Evolutionary conservation across 2,329 filamentous ascomycete genomes (phyloP), one percentile per base, ranked within the genome.

Genomic region (Sporothrix brunneoviolacea): DNA sequence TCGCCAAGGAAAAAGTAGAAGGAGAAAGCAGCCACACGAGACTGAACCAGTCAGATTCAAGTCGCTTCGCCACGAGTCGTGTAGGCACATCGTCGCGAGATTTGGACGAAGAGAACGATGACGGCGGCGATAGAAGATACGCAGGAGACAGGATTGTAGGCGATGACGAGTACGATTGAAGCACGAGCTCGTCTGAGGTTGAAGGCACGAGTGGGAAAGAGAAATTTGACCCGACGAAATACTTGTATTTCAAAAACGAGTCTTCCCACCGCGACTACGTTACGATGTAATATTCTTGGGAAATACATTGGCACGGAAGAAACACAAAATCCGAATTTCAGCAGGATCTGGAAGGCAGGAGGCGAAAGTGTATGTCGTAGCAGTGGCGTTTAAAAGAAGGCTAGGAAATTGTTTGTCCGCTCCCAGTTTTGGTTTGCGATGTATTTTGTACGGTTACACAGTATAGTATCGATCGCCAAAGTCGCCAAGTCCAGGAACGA

Each of bases 391-490:
- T 27, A 16, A 35, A 18, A 37, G 37, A 27, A 36, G 9, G 22
- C 12, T 37, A 24, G 8, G 33, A 37, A 30, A 24, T 30, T 47
- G n/a, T 39, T 30, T 47, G 18, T 33, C 16, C 18, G 27, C 15
- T 21, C 33, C 19, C 18, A 21, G 4, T 45, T 41, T 41, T 40
- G 16, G 15, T 10, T n/a, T 37, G 48, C 38, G 37, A 44, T 43
- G 21, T 30, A 30, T 41, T n/a, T 30, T 46, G 47, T 53, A 48
- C 22, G 16, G 27, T 48, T 56, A 95, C 68, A 95, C 80, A 50
- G 91, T 96, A 68, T 96, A 97, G 70, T 93, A 97, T 58, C 91
- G 79, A 66, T 97, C 91, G 54, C 91, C 91, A 68, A 97, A 97
- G 66, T 97, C 91, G 58, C 91, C 91, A 16, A 97, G 76, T 24